phyloP scores from a whole-genome alignment of 345 rosid genomes.

The Carallia brachiata region DNA sequence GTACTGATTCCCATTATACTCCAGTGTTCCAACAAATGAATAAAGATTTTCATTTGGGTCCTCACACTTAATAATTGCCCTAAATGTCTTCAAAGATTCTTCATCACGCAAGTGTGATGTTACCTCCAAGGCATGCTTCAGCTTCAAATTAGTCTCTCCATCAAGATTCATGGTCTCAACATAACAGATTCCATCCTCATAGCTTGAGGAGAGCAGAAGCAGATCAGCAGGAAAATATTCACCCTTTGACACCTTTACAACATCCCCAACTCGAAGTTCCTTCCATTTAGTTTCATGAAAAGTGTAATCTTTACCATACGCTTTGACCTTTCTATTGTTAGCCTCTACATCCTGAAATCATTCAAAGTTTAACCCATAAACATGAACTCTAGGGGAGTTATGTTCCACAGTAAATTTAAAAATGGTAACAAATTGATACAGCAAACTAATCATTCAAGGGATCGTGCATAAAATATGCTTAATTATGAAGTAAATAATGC shows the following conservation, averaged over 20 bases:
- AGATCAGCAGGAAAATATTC: conserved; percentile 93
- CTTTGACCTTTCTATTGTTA: conserved; percentile 65
- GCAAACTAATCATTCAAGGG: neutral
- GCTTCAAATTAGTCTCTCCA: conserved; percentile 85
- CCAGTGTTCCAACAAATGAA: conserved; percentile 71
- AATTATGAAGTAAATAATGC: neutral
- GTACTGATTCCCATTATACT: conserved; percentile 28
- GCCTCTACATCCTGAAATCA: conserved; percentile 75
- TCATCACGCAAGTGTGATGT: conserved; percentile 40
- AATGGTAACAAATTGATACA: neutral
- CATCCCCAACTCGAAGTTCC: conserved; percentile 69
- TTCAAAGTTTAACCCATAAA: conserved; percentile 16
- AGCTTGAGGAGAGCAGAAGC: conserved; percentile 75
- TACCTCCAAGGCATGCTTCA: conserved; percentile 68
- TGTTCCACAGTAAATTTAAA: neutral
- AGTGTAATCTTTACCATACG: conserved; percentile 31
- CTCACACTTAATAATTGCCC: conserved; percentile 61
- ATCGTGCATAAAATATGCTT: neutral
- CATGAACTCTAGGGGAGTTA: neutral
- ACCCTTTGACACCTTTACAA: conserved; percentile 64
- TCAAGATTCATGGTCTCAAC: conserved; percentile 95
- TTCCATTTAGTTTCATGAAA: conserved; percentile 64
- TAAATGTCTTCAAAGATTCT: conserved; percentile 41
- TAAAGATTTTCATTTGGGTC: conserved; percentile 84
- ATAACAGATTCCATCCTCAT: conserved; percentile 79